Base-by-base conservation (phyloP, 192 early-diverging fungal genomes). In the Linnemannia schmuckeri region DNA sequence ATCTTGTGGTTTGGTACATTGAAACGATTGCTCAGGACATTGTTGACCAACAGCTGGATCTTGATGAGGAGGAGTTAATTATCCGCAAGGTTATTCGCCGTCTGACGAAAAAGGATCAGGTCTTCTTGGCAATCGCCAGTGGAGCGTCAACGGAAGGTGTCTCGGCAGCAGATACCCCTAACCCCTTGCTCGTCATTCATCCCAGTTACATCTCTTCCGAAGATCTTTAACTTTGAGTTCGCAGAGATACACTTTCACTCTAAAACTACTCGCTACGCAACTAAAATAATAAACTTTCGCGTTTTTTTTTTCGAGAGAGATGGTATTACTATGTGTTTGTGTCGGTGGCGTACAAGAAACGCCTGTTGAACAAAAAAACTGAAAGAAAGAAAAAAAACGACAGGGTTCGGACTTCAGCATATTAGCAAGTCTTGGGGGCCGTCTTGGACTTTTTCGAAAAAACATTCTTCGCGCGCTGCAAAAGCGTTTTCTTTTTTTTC, bases 1-100 rank as follows among this genome's bases (percentile, higher is more conserved):
- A 72, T 13, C 72, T 87, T 42, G 85, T 87, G 40, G 49, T 57
- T 24, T 87, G 85, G 85, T 87, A 87, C 66, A 27, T 87, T 61
- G 27, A 37, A 17, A 71, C 78, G 76, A 47, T 68, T 24, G 79
- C 70, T 10, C 70, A 74, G 57, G 85, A 87, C 22, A 87, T 87
- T 77, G 57, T 77, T 30, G 85, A 87, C n/a, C 78, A 78, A 24
- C 75, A 78, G 30, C 72, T 78, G 72, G 75, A 87, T 44, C 46
- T 68, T n/a, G 79, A 44, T 1, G 61, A 74, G 4, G 85, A 87
- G 72, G 85, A 87, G 52, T 37, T 78, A 52, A 81, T 87, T 57
- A 77, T 87, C 69, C 79, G 85, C 41, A 87, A 87, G 76, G 79
- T 87, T 1, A 87, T 87, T 30, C 85, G 85, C 18, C 85, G 85